Evolutionary conservation across 1,284 basidiomycete species (phyloP), one percentile per base, ranked within the genome.

Genomic region (Acaromyces ingoldii): DNA sequence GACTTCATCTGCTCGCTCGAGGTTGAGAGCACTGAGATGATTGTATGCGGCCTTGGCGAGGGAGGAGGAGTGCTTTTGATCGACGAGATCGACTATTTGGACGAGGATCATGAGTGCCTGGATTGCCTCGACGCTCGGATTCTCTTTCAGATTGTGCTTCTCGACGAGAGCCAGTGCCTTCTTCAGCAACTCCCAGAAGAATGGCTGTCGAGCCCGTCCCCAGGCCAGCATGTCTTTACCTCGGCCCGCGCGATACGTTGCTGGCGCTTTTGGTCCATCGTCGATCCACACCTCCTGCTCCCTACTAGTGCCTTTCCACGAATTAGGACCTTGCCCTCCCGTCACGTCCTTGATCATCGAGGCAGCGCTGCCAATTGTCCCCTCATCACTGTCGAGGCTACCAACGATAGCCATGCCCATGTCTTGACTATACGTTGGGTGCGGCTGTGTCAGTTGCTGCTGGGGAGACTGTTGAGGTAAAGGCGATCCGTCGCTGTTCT

Each of bases 191-290:
- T 62, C 50, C 26, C 67, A 67, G 51, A 62, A 68, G 48, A 67
- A 67, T 6, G 62, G 38, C 31, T 70, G 65, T n/a, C 71, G 55
- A n/a, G 65, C 58, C 28, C 53, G 55, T 25, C 71, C 71, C n/a
- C 58, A 60, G 11, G 51, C 58, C 24, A 63, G 49, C 30, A 62
- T 58, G 44, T 63, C 55, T n/a, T 66, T 58, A n/a, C 33, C 48
- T 1, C 43, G 43, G 11, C 43, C 43, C 7, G 33, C 28, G 21
- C 19, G 13, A 13, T 45, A 45, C 21, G 19, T 25, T 21, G 11
- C 33, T 5, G 43, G 19, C 1, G 21, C 9, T 5, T 21, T 13
- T 5, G 43, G 43, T 15, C 43, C 25, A 10, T 38, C 36, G 6
- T 41, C 33, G 10, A 49, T 25, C 48, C 48, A 49, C 17, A 24